Percentiles rank a stretch among this genome's conserved stretches.
phyloP scores from a whole-genome alignment of 2,329 filamentous ascomycete genomes.

The Drechslerella stenobrocha region DNA sequence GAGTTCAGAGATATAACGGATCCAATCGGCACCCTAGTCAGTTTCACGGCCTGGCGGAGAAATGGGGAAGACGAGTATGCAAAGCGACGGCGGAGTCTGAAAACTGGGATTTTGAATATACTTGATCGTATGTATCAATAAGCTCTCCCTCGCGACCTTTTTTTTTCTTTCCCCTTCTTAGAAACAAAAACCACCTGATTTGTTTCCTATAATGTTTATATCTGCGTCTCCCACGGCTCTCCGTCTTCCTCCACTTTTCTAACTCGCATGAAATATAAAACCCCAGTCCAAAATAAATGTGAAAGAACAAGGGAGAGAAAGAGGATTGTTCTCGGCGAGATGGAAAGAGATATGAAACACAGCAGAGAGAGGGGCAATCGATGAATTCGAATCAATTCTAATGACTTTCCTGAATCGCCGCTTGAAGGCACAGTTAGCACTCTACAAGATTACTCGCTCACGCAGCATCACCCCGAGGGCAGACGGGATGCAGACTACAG shows the following conservation, averaged over 20 bases:
- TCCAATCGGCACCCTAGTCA: constrained; percentile 40
- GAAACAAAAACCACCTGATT: not conserved
- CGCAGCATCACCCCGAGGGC: constrained; percentile 41
- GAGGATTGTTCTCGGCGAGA: not conserved
- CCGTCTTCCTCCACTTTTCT: constrained; percentile 23
- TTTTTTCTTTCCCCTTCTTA: not conserved
- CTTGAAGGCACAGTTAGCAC: constrained; percentile 44
- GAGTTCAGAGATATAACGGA: constrained; percentile 33
- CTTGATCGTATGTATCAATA: constrained; percentile 38
- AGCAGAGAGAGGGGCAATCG: not conserved
- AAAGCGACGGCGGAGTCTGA: constrained; percentile 32
- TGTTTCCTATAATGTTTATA: not conserved
- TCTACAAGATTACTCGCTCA: constrained; percentile 43
- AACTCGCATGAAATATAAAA: constrained; percentile 11
- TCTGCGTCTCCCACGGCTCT: not conserved
- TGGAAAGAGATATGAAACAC: not conserved
- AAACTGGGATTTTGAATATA: constrained; percentile 36
- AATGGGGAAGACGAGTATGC: constrained; percentile 38
- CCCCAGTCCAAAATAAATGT: constrained; percentile 2
- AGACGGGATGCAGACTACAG: constrained; percentile 42
- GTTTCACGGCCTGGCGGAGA: constrained; percentile 40
- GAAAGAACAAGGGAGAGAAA: not conserved
- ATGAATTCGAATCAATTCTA: constrained; percentile 16
- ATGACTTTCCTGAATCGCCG: constrained; percentile 14
- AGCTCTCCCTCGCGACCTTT: not conserved